phyloP scores from a whole-genome alignment of 1,284 basidiomycete genomes.

The Porogramme epimiltina region DNA sequence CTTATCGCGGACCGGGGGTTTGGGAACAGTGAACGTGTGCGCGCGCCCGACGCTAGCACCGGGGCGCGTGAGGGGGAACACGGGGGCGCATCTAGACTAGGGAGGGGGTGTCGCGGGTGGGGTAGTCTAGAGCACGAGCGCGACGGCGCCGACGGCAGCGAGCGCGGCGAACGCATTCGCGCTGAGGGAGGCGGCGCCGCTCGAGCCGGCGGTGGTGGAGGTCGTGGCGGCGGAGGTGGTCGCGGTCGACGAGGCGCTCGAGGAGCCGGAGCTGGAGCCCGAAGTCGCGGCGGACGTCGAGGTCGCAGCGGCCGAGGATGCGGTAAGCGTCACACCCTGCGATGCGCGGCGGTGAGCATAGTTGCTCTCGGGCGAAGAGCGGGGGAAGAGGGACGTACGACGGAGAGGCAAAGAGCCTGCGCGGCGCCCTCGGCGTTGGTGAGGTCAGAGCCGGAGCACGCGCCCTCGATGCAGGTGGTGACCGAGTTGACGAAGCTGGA shows the following conservation, averaged over 20 bases:
- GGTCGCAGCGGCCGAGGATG: constrained; percentile 11
- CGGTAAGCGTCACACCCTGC: constrained; percentile 51
- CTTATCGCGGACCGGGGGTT: constrained; percentile 16
- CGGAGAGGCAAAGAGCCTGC: constrained; percentile 46
- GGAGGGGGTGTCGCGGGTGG: not conserved
- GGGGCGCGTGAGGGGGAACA: not conserved
- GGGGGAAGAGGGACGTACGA: constrained; percentile 43
- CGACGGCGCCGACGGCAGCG: constrained; percentile 43
- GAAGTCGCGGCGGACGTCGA: constrained; percentile 8
- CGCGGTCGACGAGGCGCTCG: not conserved
- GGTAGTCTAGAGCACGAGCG: constrained; percentile 37
- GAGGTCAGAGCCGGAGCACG: constrained; percentile 52
- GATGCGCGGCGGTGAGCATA: not conserved
- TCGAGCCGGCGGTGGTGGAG: constrained; percentile 6
- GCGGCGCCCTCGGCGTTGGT: constrained; percentile 45
- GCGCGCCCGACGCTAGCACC: constrained; percentile 12
- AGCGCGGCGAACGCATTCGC: constrained; percentile 41
- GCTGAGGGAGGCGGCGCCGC: constrained; percentile 33
- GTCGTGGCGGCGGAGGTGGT: constrained; percentile 15
- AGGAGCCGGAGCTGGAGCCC: not conserved
- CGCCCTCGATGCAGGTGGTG: constrained; percentile 45
- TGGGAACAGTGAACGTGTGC: constrained; percentile 7
- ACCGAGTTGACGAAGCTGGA: constrained; percentile 45
- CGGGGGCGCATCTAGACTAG: not conserved
- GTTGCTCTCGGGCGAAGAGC: not conserved